Evolutionary conservation across 805 yeast genomes (phyloP), one percentile per base, ranked within the genome.

Genomic region (Lipomyces kockii): DNA sequence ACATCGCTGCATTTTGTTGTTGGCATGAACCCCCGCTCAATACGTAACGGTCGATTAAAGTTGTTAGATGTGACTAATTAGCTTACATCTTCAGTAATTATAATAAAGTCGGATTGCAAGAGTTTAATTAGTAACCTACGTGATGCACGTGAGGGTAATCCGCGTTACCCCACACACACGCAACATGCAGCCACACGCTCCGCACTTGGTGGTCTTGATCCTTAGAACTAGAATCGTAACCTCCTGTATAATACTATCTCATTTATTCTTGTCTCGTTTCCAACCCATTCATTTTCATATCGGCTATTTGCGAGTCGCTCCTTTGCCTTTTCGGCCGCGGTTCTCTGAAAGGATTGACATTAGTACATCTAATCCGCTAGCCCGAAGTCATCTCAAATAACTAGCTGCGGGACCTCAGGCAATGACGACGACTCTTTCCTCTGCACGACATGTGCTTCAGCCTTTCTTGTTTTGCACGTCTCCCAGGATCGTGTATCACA

Each of bases 381-480:
- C 9, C 22, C 49, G 49, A 43, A 43, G 49, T n/a, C 20, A 17
- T 43, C 39, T 8, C 22, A 17, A 43, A 17, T 7, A n/a, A 43
- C 49, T 1, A 43, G 11, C n/a, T 35, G 6, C 17, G 7, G 12
- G 53, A 29, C 34, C 55, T n/a, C 32, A 14, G 34, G 34, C 34
- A 9, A 52, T 52, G 55, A 25, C 55, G 55, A 52, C 29, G 7
- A 5, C n/a, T 9, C 34, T 29, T 22, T 29, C 34, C 55, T 29
- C 55, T n/a, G 55, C 55, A 52, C 29, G 55, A 5, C 55, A 22
- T 14, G 55, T 29, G 9, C 55, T 52, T 14, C 55, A 52, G 6
- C 55, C 55, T 2, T 35, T 25, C n/a, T 20, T 52, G 34, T 52
- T 22, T 22, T 52, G 55, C 22, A 43, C 22, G 8, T n/a, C 49